Evolutionary conservation across 2,329 filamentous ascomycete genomes (phyloP).

Genomic region (Colletotrichum horii): DNA sequence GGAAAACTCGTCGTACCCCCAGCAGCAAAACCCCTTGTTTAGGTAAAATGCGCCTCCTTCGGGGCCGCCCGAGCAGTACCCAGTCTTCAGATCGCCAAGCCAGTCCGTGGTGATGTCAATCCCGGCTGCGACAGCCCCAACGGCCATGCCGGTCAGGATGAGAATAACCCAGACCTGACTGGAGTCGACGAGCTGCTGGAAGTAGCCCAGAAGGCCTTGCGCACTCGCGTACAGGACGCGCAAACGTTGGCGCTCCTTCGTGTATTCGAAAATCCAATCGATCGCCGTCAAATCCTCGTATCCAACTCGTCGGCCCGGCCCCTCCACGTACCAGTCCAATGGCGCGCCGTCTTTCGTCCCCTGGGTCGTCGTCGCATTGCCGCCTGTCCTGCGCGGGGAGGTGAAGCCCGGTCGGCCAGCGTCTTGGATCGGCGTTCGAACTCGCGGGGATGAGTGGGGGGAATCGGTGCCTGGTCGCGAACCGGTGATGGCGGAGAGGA

Average conservation of each 20-base stretch:
- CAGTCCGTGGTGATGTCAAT: conserved; percentile 94
- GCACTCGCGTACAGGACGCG: conserved; percentile 75
- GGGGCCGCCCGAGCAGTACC: conserved; percentile 76
- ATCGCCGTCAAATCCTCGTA: conserved; percentile 98
- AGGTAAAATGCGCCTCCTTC: conserved; percentile 90
- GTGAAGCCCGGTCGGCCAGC: conserved; percentile 23
- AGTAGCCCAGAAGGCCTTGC: conserved; percentile 73
- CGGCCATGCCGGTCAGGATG: conserved; percentile 82
- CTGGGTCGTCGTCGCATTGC: conserved; percentile 14
- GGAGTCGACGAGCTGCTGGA: conserved; percentile 77
- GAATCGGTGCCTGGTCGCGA: conserved; percentile 29
- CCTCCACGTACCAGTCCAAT: conserved; percentile 88
- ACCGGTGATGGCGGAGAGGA: conserved; percentile 54
- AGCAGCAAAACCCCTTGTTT: conserved; percentile 90
- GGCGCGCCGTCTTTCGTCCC: conserved; percentile 51
- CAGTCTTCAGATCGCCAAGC: conserved; percentile 90
- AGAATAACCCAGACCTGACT: conserved; percentile 93
- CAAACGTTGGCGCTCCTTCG: conserved; percentile 89
- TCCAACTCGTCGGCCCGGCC: conserved; percentile 85
- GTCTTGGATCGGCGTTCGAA: conserved; percentile 25
- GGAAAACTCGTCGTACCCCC: conserved; percentile 82
- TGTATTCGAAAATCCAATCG: conserved; percentile 99
- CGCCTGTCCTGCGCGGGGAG: conserved; percentile 15
- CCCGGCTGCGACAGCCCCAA: conserved; percentile 82
- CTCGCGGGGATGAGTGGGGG: conserved; percentile 18